phyloP scores from a whole-genome alignment of 129 eudicot genomes.

The Rutidosis leptorrhynchoides region DNA sequence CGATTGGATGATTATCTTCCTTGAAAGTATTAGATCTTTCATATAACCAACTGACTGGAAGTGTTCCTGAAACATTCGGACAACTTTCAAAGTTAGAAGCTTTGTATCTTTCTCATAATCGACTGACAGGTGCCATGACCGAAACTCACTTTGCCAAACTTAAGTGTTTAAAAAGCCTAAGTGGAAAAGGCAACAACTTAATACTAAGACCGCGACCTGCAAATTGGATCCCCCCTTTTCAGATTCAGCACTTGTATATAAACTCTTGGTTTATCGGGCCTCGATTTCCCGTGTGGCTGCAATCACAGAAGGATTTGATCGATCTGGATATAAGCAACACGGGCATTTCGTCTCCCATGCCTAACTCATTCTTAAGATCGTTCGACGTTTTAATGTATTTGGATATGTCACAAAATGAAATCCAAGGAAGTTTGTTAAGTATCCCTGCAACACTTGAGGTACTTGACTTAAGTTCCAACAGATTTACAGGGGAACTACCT shows the following conservation, averaged over 20 bases:
- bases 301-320: background rate
- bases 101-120: background rate
- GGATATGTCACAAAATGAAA: background rate
- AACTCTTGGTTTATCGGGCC: background rate
- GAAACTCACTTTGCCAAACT: background rate
- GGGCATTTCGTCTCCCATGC: background rate
- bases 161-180: background rate
- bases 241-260: background rate
- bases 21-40: background rate
- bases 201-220: background rate
- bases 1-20: background rate
- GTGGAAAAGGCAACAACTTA: background rate
- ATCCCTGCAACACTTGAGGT: background rate
- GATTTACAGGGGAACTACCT: background rate
- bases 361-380: background rate
- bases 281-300: background rate
- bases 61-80: background rate
- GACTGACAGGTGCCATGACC: background rate
- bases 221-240: background rate
- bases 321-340: background rate
- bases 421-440: background rate
- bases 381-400: too few species aligned
- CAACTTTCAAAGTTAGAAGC: background rate
- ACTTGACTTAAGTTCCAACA: background rate
- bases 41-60: background rate